Evolutionary conservation across 805 yeast genomes (phyloP), one percentile per base, ranked within the genome.

Genomic region (Scheffersomyces coipomensis): DNA sequence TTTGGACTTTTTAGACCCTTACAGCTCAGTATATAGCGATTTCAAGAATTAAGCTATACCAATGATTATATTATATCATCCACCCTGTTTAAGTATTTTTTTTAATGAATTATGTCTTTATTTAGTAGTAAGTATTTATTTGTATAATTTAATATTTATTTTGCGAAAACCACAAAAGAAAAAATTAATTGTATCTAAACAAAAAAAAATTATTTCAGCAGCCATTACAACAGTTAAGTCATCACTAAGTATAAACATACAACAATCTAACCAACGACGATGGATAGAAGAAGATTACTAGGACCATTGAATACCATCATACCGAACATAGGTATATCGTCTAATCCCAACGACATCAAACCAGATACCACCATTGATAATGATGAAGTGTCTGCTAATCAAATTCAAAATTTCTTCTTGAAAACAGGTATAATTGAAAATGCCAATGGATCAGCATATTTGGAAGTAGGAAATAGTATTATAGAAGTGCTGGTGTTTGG

Each of bases 261-360:
- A 27, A 9, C 13, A 8, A 25, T 25, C 6, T 11, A 7, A 34
- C 7, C 11, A 34, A 16, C n/a, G 22, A 42, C 68, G 19, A 60
- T 64, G 31, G 97, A 91, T 56, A 78, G 96, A 71, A 79, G 96
- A 72, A 75, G 97, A 58, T 71, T 89, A n/a, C 54, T 85, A 23
- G 97, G 96, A 0, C 97, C 97, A 0, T 55, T 75, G 0, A 81
- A 78, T 47, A 86, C 86, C 1, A 72, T 67, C 36, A 50, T 62
- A 21, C 71, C 70, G 2, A 38, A 33, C 10, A 34, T 51, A 10
- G 56, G 49, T 8, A 36, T 32, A 18, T 43, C 52, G 2, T 16
- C 49, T 3, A 29, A 13, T 11, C 21, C 29, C 11, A 19, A 19
- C 18, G 22, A 22, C 33, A 22, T 19, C 34, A 12, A 21, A 30